A percentile compares a stretch with the other conserved stretches of the same genome.
Conservation (phyloP, 2,329 filamentous ascomycete species). For the Hymenoscyphus repandus region DNA sequence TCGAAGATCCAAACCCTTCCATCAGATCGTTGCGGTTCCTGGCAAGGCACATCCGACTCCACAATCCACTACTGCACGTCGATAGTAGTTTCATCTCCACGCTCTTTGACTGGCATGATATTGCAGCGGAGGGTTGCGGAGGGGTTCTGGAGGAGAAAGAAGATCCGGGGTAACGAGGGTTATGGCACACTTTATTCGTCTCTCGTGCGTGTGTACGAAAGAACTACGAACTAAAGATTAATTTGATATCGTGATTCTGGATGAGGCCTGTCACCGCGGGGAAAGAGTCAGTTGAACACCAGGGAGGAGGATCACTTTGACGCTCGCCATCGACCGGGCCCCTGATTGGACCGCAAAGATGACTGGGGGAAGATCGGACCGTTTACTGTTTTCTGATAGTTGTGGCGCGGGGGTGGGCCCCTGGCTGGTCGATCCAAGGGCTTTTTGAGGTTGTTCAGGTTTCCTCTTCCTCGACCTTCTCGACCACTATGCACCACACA, state of each 20-base stretch:
- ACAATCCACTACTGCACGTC: constrained; percentile 17
- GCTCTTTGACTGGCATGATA: constrained; percentile 4
- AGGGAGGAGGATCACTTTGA: no score
- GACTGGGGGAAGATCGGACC: constrained; percentile 23
- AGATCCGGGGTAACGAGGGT: constrained; percentile 11
- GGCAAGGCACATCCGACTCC: constrained; percentile 16
- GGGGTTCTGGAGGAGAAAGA: constrained; percentile 1
- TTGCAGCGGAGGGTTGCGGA: constrained; percentile 12
- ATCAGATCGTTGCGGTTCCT: constrained; percentile 23
- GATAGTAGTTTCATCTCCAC: constrained; percentile 16
- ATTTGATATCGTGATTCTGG: background rate
- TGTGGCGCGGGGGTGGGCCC: constrained; percentile 17
- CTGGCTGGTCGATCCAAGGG: background rate
- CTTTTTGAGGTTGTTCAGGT: background rate
- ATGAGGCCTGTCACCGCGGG: background rate
- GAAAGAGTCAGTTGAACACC: no score
- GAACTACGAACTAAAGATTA: constrained; percentile 1
- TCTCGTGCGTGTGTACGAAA: constrained; percentile 1
- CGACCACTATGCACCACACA: constrained; percentile 10
- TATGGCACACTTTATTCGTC: constrained; percentile 3
- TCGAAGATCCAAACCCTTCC: constrained; percentile 19
- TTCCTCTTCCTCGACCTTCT: background rate
- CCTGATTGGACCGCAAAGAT: constrained; percentile 1
- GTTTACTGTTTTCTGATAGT: constrained; percentile 12
- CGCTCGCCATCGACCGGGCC: constrained; percentile 3